These are phyloP conservation scores for Tolypocladium nubicola DNA, from an alignment of 2,329 filamentous ascomycete genomes.

Conservation along the genomic window DNA sequence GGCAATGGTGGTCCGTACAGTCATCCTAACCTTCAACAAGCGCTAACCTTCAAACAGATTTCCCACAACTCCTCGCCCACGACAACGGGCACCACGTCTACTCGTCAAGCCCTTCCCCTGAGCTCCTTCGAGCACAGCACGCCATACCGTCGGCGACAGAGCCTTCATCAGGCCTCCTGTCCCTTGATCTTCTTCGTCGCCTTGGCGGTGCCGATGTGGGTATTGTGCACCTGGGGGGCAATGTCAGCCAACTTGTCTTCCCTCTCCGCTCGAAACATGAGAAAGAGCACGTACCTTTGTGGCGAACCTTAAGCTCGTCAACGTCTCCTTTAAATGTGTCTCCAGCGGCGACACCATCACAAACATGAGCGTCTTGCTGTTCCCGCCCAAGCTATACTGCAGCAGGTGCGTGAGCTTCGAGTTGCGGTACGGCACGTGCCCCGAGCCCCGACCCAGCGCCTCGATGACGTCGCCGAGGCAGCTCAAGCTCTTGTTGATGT, in stretches of 20 bases:
- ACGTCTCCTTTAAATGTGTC: conserved; percentile 81
- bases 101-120: background rate
- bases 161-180: conserved; percentile 15
- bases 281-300: conserved; percentile 57
- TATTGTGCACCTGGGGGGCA: conserved; percentile 60
- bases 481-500: conserved; percentile 90
- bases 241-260: background rate
- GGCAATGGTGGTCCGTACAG: background rate
- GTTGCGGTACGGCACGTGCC: conserved; percentile 88
- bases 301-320: conserved; percentile 91
- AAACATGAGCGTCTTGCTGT: conserved; percentile 98
- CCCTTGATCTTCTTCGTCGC: conserved; percentile 52
- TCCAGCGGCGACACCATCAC: conserved; percentile 94
- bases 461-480: conserved; percentile 92
- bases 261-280: background rate
- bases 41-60: background rate
- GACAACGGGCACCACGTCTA: background rate
- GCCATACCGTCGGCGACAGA: background rate
- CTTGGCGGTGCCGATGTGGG: conserved; percentile 84
- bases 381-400: conserved; percentile 89
- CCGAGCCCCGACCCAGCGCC: conserved; percentile 73
- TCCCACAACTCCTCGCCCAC: background rate
- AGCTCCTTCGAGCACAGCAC: background rate
- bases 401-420: conserved; percentile 94
- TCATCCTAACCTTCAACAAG: background rate